These are phyloP conservation scores for Moniliella sp. DNA, from an alignment of 1,284 basidiomycete genomes.

Conservation along the genomic window DNA sequence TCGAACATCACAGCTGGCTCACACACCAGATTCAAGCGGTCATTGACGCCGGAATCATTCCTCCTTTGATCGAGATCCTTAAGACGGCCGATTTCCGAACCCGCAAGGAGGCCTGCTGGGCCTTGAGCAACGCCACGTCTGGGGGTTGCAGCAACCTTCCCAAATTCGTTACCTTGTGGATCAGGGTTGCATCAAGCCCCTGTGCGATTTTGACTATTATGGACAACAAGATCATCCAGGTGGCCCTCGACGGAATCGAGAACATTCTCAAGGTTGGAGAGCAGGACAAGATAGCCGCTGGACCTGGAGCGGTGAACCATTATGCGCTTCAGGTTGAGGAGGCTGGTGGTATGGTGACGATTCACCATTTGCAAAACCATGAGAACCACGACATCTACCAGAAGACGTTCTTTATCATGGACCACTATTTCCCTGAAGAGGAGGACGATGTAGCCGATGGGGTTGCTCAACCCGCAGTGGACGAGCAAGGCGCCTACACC, in stretches of 20 bases:
- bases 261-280: constrained; percentile 97
- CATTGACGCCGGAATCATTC: constrained; percentile 57
- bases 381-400: constrained; percentile 98
- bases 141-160: constrained; percentile 80
- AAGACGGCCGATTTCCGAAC: constrained; percentile 97
- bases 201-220: constrained; percentile 87
- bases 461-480: constrained; percentile 58
- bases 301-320: constrained; percentile 61
- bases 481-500: constrained; percentile 63
- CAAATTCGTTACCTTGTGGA: constrained; percentile 95
- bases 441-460: constrained; percentile 43
- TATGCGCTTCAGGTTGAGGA: constrained; percentile 91
- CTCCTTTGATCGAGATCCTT: constrained; percentile 93
- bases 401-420: constrained; percentile 84
- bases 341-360: constrained; percentile 69
- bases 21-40: constrained; percentile 79
- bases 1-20: constrained; percentile 95
- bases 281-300: constrained; percentile 66
- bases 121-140: constrained; percentile 93
- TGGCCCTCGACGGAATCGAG: constrained; percentile 84
- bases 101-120: constrained; percentile 98
- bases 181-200: constrained; percentile 93
- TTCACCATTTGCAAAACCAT: constrained; percentile 96
- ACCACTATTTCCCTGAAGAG: constrained; percentile 36
- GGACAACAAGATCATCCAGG: constrained; percentile 99